phyloP scores from a whole-genome alignment of 495 filamentous ascomycete species.

The Aspergillus ostianus region DNA sequence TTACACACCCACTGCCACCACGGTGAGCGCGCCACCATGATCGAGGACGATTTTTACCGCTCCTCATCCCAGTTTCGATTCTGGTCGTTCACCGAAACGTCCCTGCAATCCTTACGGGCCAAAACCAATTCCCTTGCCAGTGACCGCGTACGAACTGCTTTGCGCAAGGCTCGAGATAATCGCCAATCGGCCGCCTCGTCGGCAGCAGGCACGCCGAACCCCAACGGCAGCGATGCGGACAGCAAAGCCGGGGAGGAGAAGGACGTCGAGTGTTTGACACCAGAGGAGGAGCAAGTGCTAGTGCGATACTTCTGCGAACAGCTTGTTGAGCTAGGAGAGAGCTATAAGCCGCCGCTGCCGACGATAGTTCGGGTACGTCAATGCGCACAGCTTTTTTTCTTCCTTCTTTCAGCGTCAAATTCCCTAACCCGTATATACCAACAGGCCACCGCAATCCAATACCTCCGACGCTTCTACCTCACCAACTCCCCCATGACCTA shows the following conservation, averaged over 20 bases:
- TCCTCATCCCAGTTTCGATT: slow-evolving; percentile 83
- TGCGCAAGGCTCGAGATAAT: slow-evolving; percentile 47
- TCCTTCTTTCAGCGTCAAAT: not conserved
- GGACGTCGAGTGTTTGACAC: slow-evolving; percentile 69
- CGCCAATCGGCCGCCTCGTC: slow-evolving; percentile 39
- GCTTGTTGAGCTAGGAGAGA: slow-evolving; percentile 70
- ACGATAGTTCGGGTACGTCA: slow-evolving; percentile 69
- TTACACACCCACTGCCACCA: not conserved
- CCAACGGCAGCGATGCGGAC: slow-evolving; percentile 33
- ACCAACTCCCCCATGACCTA: slow-evolving; percentile 95
- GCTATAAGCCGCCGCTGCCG: slow-evolving; percentile 73
- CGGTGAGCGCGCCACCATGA: slow-evolving; percentile 38
- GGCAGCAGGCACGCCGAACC: slow-evolving; percentile 37
- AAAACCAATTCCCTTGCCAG: slow-evolving; percentile 74
- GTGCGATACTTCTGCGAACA: slow-evolving; percentile 76
- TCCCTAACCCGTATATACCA: not conserved
- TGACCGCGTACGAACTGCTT: slow-evolving; percentile 64
- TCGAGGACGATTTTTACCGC: slow-evolving; percentile 90
- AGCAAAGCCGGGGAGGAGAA: slow-evolving; percentile 34
- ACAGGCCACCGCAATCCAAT: slow-evolving; percentile 86
- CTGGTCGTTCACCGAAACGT: slow-evolving; percentile 86
- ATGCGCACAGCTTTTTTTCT: not conserved
- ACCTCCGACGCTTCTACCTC: slow-evolving; percentile 90
- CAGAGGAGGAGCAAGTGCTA: slow-evolving; percentile 79
- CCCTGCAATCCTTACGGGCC: slow-evolving; percentile 65